These are phyloP conservation scores for Acarospora socialis DNA, from an alignment of 2,329 filamentous ascomycete genomes.

Conservation along the genomic window DNA sequence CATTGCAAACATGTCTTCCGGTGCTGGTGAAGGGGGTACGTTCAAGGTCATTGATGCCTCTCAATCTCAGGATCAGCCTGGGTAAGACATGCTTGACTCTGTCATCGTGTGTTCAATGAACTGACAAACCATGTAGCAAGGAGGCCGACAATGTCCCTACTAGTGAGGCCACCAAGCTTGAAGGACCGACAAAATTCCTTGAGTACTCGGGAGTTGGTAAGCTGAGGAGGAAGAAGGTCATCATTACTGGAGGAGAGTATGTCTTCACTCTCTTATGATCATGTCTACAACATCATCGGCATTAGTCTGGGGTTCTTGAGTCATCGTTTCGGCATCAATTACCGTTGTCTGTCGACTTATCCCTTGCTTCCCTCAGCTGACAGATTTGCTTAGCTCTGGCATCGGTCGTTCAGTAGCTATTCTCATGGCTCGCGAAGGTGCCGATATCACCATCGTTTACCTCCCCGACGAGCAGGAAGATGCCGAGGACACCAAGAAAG, in stretches of 20 bases:
- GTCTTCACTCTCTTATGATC: constrained; percentile 17
- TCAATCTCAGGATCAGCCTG: neutral
- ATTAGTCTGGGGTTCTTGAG: too few species aligned
- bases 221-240: constrained; percentile 35
- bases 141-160: neutral
- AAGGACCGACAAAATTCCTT: neutral
- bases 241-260: constrained; percentile 44
- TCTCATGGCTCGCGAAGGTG: constrained; percentile 43
- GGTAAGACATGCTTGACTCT: neutral
- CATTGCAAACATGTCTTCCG: neutral
- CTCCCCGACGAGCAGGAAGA: constrained; percentile 42
- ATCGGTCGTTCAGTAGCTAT: constrained; percentile 42
- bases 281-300: too few species aligned
- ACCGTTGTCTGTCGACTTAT: too few species aligned
- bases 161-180: neutral
- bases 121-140: neutral
- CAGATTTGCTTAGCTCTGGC: too few species aligned
- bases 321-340: too few species aligned
- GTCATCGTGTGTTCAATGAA: neutral
- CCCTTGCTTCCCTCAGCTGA: too few species aligned
- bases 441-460: constrained; percentile 42
- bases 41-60: neutral
- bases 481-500: constrained; percentile 38
- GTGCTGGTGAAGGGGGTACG: neutral
- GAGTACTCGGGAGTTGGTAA: constrained; percentile 35